A percentile compares a stretch with the other conserved stretches of the same genome.
Evolutionary conservation across 2,329 filamentous ascomycete genomes (phyloP).

Genomic region (Aspergillus sp.): DNA sequence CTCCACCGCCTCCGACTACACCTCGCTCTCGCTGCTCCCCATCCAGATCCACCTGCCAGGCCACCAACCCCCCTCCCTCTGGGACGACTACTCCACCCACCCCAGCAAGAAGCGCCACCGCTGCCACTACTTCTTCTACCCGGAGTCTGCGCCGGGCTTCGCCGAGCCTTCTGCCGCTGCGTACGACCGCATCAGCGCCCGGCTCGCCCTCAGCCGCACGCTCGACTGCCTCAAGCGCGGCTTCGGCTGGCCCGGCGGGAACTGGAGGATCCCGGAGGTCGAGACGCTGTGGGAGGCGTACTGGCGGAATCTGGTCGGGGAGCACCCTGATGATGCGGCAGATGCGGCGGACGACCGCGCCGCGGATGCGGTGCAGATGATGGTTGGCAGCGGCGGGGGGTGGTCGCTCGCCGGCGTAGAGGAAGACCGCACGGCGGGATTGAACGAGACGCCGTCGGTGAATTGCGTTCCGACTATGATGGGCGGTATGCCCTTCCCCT

Average conservation of each 20-base stretch:
- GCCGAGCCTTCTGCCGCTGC: slow-evolving; percentile 63
- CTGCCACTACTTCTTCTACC: slow-evolving; percentile 50
- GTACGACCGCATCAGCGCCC: slow-evolving; percentile 59
- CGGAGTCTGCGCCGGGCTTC: slow-evolving; percentile 58
- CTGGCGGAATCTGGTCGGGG: slow-evolving; percentile 21
- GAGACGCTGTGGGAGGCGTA: slow-evolving; percentile 41
- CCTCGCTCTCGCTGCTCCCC: slow-evolving; percentile 29
- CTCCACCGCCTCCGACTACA: slow-evolving; percentile 23
- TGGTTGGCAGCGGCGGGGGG: slow-evolving; percentile 7
- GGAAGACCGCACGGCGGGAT: slow-evolving; percentile 5
- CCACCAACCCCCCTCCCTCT: slow-evolving; percentile 37
- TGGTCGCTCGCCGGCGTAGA: slow-evolving; percentile 5
- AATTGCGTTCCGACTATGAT: slow-evolving; percentile 35
- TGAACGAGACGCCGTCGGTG: slow-evolving; percentile 24
- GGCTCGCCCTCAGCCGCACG: slow-evolving; percentile 64
- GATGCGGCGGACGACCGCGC: slow-evolving; percentile 17
- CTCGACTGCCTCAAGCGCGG: slow-evolving; percentile 57
- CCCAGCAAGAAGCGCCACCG: slow-evolving; percentile 29
- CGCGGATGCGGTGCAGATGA: slow-evolving; percentile 18
- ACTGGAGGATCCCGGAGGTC: slow-evolving; percentile 31
- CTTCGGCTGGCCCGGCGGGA: slow-evolving; percentile 44
- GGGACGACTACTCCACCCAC: slow-evolving; percentile 22
- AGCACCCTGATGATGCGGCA: slow-evolving; percentile 11
- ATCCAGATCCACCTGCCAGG: slow-evolving; percentile 58
- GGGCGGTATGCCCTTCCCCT: slow-evolving; percentile 30